A percentile compares a stretch with the other conserved stretches of the same genome.
These are phyloP conservation scores for Rhododendron ovatum DNA, from an alignment of 148 eudicot genomes.

Conservation along the genomic window DNA sequence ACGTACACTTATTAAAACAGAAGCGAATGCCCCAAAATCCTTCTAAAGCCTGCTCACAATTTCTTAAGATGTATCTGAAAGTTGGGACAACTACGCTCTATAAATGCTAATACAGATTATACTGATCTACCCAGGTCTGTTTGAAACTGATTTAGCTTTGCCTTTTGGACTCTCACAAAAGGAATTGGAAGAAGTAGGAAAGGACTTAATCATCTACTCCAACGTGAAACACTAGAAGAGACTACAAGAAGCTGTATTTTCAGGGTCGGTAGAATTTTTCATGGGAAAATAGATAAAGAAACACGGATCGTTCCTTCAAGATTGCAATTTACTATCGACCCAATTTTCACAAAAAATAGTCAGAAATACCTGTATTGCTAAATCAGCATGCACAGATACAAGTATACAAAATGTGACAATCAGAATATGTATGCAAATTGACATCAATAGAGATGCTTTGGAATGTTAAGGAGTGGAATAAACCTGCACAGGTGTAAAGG, in stretches of 20 bases:
- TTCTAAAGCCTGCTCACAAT: not conserved
- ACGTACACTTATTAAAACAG: not conserved
- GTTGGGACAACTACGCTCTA: not conserved
- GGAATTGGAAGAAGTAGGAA: not conserved
- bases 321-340: not conserved
- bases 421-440: not conserved
- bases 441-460: slow-evolving; percentile 5
- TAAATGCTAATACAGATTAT: not conserved
- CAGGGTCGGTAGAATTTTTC: not conserved
- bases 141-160: not conserved
- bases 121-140: not conserved
- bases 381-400: not conserved
- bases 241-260: not conserved
- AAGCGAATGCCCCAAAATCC: not conserved
- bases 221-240: not conserved
- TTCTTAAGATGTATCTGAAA: no score
- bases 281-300: not conserved
- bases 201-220: not conserved
- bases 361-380: not conserved
- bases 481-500: slow-evolving; percentile 99
- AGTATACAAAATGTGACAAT: not conserved
- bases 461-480: slow-evolving; percentile 12
- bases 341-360: not conserved
- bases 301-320: not conserved
- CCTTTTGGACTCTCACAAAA: not conserved